These are phyloP conservation scores for Naganishia sp. DNA, from an alignment of 1,284 basidiomycete species.

Conservation along the genomic window DNA sequence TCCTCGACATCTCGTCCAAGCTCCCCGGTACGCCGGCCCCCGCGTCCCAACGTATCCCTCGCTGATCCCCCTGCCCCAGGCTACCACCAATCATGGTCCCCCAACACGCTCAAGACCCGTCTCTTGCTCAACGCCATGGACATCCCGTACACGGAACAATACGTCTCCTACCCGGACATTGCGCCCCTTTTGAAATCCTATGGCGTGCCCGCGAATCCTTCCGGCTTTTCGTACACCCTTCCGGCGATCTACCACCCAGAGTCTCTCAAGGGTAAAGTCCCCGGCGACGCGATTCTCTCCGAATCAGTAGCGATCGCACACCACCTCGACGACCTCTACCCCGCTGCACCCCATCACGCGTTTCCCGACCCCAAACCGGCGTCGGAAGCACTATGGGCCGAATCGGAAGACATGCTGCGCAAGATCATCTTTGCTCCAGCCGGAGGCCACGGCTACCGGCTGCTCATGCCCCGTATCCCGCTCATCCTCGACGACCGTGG, in stretches of 20 bases:
- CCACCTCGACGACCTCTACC: constrained; percentile 32
- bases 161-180: constrained; percentile 38
- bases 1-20: constrained; percentile 33
- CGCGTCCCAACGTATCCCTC: not conserved
- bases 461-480: constrained; percentile 27
- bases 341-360: constrained; percentile 7
- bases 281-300: constrained; percentile 22
- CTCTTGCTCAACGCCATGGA: constrained; percentile 34
- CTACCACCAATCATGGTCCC: constrained; percentile 34
- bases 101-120: constrained; percentile 35
- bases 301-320: constrained; percentile 33
- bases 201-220: constrained; percentile 4
- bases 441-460: not conserved
- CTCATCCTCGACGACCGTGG: constrained; percentile 33
- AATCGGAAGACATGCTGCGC: constrained; percentile 6
- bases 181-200: constrained; percentile 27
- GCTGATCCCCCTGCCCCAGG: constrained; percentile 4
- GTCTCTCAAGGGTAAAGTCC: constrained; percentile 18
- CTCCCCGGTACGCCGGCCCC: constrained; percentile 21
- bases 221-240: constrained; percentile 18
- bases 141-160: constrained; percentile 33
- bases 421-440: constrained; percentile 5
- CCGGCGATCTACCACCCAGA: constrained; percentile 33
- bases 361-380: constrained; percentile 14
- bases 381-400: constrained; percentile 9